Evolutionary conservation across 495 filamentous ascomycete genomes (phyloP).

Genomic region (Penicillium goetzii): DNA sequence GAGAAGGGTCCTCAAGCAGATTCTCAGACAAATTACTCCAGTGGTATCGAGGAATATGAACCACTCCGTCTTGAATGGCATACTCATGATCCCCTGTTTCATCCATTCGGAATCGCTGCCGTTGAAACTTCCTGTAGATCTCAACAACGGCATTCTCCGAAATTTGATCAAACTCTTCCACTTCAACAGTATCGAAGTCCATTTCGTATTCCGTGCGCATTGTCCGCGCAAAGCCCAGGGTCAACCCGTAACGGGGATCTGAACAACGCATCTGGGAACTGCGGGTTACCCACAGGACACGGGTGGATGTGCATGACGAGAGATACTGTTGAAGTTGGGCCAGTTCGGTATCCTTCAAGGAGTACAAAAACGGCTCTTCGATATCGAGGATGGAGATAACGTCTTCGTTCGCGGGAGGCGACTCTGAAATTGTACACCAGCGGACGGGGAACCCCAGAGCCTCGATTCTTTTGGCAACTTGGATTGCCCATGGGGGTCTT

Average conservation of each 20-base stretch:
- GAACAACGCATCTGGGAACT: slow-evolving; percentile 9
- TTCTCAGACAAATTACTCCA: slow-evolving; percentile 25
- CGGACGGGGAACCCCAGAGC: background rate
- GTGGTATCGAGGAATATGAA: slow-evolving; percentile 32
- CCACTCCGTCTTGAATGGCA: slow-evolving; percentile 25
- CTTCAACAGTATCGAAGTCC: slow-evolving; percentile 13
- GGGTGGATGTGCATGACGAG: slow-evolving; percentile 2
- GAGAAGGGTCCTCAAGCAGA: background rate
- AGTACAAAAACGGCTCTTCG: slow-evolving; percentile 5
- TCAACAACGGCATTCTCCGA: background rate
- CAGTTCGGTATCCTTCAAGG: background rate
- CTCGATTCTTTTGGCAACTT: background rate
- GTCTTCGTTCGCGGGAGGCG: slow-evolving; percentile 1
- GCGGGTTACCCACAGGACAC: slow-evolving; percentile 12
- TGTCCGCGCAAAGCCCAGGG: slow-evolving; percentile 12
- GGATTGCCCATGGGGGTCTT: background rate
- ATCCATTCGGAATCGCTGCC: slow-evolving; percentile 25
- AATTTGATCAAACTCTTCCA: background rate
- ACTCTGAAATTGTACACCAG: background rate
- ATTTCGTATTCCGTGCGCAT: slow-evolving; percentile 6
- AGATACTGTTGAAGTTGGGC: background rate
- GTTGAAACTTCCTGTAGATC: slow-evolving; percentile 3
- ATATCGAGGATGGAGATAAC: slow-evolving; percentile 1
- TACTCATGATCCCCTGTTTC: slow-evolving; percentile 30
- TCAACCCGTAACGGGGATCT: slow-evolving; percentile 10